phyloP scores from a whole-genome alignment of 192 early-diverging fungal species.

The Backusella luteola region DNA sequence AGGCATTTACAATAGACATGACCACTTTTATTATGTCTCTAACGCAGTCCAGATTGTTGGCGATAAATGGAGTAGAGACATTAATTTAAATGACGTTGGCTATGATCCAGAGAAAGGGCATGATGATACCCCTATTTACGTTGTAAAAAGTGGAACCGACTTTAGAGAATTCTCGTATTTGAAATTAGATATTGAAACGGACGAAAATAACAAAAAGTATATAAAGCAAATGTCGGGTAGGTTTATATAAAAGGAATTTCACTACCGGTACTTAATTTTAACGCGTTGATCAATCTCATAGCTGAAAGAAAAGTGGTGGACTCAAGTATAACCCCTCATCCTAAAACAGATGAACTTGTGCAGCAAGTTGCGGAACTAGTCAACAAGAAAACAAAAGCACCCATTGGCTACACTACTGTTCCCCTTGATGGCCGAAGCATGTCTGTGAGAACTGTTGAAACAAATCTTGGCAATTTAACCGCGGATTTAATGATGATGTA shows the following conservation, averaged over 20 bases:
- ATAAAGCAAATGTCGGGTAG: conserved; percentile 36
- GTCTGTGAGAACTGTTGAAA: conserved; percentile 55
- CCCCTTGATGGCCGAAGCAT: conserved; percentile 58
- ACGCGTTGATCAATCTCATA: not conserved
- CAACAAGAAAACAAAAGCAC: conserved; percentile 46
- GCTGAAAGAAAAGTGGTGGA: conserved; percentile 49
- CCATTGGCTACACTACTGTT: conserved; percentile 52
- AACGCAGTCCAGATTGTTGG: conserved; percentile 46
- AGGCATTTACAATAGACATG: conserved; percentile 42
- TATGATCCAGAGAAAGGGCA: conserved; percentile 40
- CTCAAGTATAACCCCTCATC: conserved; percentile 36
- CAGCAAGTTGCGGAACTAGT: conserved; percentile 47
- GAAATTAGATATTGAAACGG: conserved; percentile 34
- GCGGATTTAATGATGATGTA: conserved; percentile 66
- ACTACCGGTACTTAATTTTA: not conserved
- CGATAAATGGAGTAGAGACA: conserved; percentile 35
- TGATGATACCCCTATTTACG: conserved; percentile 33
- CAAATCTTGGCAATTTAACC: conserved; percentile 59
- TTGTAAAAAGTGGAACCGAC: conserved; percentile 70
- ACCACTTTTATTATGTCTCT: conserved; percentile 66
- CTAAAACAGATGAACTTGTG: conserved; percentile 43
- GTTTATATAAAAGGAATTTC: not conserved
- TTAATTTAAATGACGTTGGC: conserved; percentile 34
- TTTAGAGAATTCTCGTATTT: conserved; percentile 63
- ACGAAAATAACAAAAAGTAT: conserved; percentile 25